Evolutionary conservation across 139 green algal species (phyloP).

Genomic region (Coelastrella sp.): DNA sequence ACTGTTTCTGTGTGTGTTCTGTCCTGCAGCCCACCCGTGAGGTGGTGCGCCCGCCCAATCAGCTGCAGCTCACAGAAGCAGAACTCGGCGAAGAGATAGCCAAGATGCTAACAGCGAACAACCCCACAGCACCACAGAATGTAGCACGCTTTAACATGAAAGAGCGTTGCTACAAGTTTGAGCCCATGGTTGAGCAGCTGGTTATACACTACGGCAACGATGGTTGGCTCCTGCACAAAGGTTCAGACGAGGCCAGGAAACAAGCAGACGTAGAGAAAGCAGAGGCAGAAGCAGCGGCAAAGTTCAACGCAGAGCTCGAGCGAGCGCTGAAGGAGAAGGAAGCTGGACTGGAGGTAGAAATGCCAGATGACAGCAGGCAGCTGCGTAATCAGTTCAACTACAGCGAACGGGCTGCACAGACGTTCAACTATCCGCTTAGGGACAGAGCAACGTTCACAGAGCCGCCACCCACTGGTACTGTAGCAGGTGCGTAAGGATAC

Average conservation of each 20-base stretch:
- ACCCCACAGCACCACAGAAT: constrained; percentile 84
- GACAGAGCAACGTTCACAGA: constrained; percentile 86
- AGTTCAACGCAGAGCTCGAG: constrained; percentile 62
- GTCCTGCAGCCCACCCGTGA: constrained; percentile 76
- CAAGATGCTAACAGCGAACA: constrained; percentile 90
- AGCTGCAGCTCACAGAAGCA: constrained; percentile 79
- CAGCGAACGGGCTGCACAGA: constrained; percentile 84
- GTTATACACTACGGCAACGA: constrained; percentile 55
- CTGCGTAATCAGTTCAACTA: constrained; percentile 97
- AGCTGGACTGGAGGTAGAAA: constrained; percentile 41
- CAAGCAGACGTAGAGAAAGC: constrained; percentile 26
- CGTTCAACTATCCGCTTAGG: constrained; percentile 64
- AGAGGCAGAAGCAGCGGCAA: constrained; percentile 47
- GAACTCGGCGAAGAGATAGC: constrained; percentile 91
- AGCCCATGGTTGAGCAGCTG: constrained; percentile 90
- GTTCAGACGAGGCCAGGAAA: constrained; percentile 83
- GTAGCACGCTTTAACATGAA: constrained; percentile 89
- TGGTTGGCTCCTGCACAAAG: constrained; percentile 88
- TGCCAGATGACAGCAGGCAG: constrained; percentile 76
- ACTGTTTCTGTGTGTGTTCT: neutral
- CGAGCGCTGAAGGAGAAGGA: constrained; percentile 58
- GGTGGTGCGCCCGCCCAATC: constrained; percentile 81
- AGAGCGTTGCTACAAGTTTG: constrained; percentile 74
- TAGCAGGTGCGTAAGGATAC: constrained; percentile 56
- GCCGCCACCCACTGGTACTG: constrained; percentile 74